Evolutionary conservation across 176 grass and related monocot species (phyloP).

Genomic region (Paspalum vaginatum): DNA sequence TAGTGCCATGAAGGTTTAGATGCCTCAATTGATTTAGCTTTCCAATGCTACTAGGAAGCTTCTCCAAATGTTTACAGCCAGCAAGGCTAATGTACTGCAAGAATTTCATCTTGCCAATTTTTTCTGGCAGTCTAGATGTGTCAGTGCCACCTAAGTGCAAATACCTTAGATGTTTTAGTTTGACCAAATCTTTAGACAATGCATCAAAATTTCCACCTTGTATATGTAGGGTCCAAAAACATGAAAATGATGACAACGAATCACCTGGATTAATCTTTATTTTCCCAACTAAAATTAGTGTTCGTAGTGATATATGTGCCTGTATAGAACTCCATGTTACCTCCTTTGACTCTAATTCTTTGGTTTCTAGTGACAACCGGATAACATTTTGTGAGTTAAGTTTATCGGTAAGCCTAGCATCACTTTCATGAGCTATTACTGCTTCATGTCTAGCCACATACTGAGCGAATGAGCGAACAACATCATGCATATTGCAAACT

Average conservation of each 20-base stretch:
- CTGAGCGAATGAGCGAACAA: conserved; percentile 40
- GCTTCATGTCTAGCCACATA: conserved; percentile 27
- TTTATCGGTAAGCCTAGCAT: not conserved
- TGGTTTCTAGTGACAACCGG: conserved; percentile 13
- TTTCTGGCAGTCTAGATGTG: not conserved
- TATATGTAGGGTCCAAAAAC: conserved; percentile 20
- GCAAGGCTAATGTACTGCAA: not conserved
- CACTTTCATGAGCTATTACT: not conserved
- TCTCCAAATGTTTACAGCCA: not conserved
- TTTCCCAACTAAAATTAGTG: conserved; percentile 28
- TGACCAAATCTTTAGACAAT: not conserved
- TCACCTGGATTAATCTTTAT: not conserved
- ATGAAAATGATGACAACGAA: not conserved
- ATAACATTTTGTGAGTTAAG: not conserved
- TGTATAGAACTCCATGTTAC: conserved; percentile 6
- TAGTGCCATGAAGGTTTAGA: not conserved
- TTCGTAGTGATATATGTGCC: conserved; percentile 14
- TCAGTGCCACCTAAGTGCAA: not conserved
- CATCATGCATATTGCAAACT: conserved; percentile 40
- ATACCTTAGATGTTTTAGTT: conserved; percentile 50
- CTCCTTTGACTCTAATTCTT: not conserved
- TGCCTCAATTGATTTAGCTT: conserved; percentile 19
- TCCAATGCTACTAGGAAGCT: conserved; percentile 17
- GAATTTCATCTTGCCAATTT: conserved; percentile 29
- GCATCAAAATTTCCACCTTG: not conserved